Base-by-base conservation (phyloP, 2,329 filamentous ascomycete genomes). In the Fusarium sarcochroum region DNA sequence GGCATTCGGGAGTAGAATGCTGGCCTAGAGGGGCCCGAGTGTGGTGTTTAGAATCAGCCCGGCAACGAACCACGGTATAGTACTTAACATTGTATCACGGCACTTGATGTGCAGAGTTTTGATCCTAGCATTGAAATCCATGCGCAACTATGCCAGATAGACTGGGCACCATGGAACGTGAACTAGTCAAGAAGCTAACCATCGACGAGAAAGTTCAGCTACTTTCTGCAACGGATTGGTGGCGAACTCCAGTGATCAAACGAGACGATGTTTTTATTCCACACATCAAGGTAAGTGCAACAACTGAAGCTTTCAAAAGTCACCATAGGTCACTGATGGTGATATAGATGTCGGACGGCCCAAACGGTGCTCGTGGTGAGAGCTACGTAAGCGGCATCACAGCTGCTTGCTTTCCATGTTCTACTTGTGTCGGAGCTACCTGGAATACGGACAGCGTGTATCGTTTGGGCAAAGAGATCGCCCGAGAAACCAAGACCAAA, bases 311-410 rank as follows among this genome's bases (percentile, higher is more conserved):
- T 13, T 11, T 10, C 13, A 5, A 30, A 5, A 13, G 27, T 30
- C 27, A 3, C 2, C 10, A 30, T 13, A 11, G 27, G 10, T 30
- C 27, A 30, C 27, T 30, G 10, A 30, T 30, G 10, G 10, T 5
- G 27, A 30, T 30, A 13, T 30, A 30, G 27, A 30, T 30, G 27
- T 30, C 27, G 3, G 58, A 61, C 17, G 58, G 58, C 0, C 58
- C 58, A 3, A 61, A 61, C 0, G 54, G 58, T 4, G 58, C 58
- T 10, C 54, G 58, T 1, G 58, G 58, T 0, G 58, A 61, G 8
- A 61, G 58, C 8, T 61, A 61, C n/a, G 58, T 61, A 0, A 59
- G 54, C 44, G 54, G 58, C 7, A 59, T 61, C 0, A 59, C 54
- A 2, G 58, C 58, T 4, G 38, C 58, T 15, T 61, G 58, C 15